Evolutionary conservation across 2,329 filamentous ascomycete genomes (phyloP).

Genomic region (Parascedosporium putredinis): DNA sequence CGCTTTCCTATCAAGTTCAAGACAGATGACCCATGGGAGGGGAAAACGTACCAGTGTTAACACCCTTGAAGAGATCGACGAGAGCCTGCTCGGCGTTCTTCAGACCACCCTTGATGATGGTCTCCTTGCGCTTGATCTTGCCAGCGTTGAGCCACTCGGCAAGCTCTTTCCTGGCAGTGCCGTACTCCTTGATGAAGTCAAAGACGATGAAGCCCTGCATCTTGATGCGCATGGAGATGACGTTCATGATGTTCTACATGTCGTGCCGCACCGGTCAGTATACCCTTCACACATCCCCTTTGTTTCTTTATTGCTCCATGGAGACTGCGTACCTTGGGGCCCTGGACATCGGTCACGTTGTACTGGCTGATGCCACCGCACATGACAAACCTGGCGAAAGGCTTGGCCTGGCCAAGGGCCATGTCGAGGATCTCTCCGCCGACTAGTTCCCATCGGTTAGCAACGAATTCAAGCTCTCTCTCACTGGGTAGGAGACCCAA

Average conservation of each 20-base stretch:
- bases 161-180: conserved; percentile 48
- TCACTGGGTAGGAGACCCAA: conserved; percentile 8
- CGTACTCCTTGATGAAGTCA: conserved; percentile 51
- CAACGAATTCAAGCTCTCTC: background rate
- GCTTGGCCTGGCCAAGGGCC: conserved; percentile 52
- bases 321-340: conserved; percentile 29
- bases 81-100: conserved; percentile 52
- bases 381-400: conserved; percentile 55
- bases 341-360: conserved; percentile 45
- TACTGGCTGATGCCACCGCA: conserved; percentile 64
- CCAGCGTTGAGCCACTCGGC: conserved; percentile 60
- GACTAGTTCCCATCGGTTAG: no score
- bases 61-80: conserved; percentile 53
- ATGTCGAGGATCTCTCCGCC: conserved; percentile 61
- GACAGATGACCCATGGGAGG: background rate
- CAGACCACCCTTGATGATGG: conserved; percentile 60
- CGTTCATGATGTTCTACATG: conserved; percentile 34
- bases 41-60: conserved; percentile 53
- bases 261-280: no score
- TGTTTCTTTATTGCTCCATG: no score
- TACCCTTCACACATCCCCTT: no score
- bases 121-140: conserved; percentile 61
- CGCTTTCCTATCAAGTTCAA: background rate
- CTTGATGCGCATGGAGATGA: conserved; percentile 43
- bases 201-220: conserved; percentile 68